Evolutionary conservation across 108 stramenopile species (phyloP), one percentile per base, ranked within the genome.

Genomic region (Cyclotella choctawhatcheeana): DNA sequence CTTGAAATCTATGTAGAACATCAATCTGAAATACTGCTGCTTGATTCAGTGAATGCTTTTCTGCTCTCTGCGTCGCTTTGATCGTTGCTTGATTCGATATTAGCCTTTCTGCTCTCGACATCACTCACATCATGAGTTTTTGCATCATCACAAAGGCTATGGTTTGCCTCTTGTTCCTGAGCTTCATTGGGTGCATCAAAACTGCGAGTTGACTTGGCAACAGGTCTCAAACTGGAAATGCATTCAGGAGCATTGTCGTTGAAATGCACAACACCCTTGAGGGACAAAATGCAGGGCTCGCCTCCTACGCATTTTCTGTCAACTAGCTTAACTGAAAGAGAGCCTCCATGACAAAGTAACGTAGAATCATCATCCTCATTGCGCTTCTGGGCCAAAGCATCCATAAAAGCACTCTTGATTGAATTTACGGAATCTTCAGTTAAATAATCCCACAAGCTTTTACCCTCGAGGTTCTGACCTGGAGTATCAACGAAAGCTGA

Each of bases 401-500:
- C 93, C 90, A 94, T 94, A 64, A 94, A 91, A 12, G 89, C 89
- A 44, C 87, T 84, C 79, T 94, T 94, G 68, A 94, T 83, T 24
- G 90, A 25, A 8, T 87, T 85, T 10, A 94, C 90, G n/a, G 80
- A 84, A 10, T 89, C 89, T 13, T 79, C 73, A 52, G 84, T 87
- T 5, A 94, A 50, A 30, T 84, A 73, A 43, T 90, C 85, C 93
- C 93, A 94, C 65, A 94, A 90, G 0, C 88, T 88, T 18, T 81
- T 81, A 5, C 89, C 88, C 47, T 86, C 86, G 44, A 94, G 66
- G 55, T 88, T 84, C 10, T 76, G 69, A 8, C 70, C 58, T 5
- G 76, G 50, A 33, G 74, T 80, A 27, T 76, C 69, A 20, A 94
- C 47, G 60, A 92, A 89, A 0, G 78, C 48, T 5, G 79, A 70